Conservation (phyloP, 2,329 filamentous ascomycete species). For the Chrysosporium keratinophilum region DNA sequence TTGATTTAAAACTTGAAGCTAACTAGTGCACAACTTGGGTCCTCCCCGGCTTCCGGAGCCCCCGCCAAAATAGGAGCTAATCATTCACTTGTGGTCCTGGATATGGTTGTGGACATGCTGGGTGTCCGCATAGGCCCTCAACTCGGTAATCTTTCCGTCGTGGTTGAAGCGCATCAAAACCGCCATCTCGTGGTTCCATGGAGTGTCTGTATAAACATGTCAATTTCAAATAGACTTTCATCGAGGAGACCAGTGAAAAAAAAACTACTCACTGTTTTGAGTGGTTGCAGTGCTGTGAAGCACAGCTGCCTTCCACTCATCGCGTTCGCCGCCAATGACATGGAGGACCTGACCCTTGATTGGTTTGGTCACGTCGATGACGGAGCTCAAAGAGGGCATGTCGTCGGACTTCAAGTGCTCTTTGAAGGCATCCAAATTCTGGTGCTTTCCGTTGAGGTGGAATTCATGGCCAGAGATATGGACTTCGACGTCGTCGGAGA, state of each 20-base stretch:
- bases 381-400: slow-evolving; percentile 10
- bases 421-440: slow-evolving; percentile 9
- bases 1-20: too few relatives aligned
- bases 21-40: not conserved
- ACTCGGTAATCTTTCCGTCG: slow-evolving; percentile 11
- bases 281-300: slow-evolving; percentile 13
- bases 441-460: slow-evolving; percentile 11
- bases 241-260: not conserved
- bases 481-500: slow-evolving; percentile 11
- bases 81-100: slow-evolving; percentile 10
- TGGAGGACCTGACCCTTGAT: slow-evolving; percentile 10
- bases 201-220: slow-evolving; percentile 3
- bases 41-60: not conserved
- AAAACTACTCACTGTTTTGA: slow-evolving; percentile 5
- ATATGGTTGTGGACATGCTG: slow-evolving; percentile 12
- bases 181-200: slow-evolving; percentile 12
- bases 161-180: slow-evolving; percentile 12
- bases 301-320: slow-evolving; percentile 12
- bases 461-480: slow-evolving; percentile 12
- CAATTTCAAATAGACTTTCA: not conserved
- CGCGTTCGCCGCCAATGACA: slow-evolving; percentile 10
- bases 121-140: slow-evolving; percentile 11
- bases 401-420: slow-evolving; percentile 9
- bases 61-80: not conserved
- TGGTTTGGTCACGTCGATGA: slow-evolving; percentile 12